Evolutionary conservation across 1,284 basidiomycete genomes (phyloP), one percentile per base, ranked within the genome.

Genomic region (Tranzscheliella williamsii): DNA sequence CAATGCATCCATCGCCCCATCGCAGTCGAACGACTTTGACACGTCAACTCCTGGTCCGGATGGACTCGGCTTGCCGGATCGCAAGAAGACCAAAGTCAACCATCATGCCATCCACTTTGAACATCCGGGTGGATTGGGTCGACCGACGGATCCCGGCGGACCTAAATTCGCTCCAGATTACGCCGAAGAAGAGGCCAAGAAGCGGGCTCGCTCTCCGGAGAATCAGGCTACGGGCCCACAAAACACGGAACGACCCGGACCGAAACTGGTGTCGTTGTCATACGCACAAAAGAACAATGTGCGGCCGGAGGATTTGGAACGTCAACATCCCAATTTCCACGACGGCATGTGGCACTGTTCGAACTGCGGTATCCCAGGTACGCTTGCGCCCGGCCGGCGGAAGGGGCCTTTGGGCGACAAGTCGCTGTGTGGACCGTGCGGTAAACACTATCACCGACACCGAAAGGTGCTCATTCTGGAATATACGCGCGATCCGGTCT

Each of bases 371-470:
- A 53, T 75, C 13, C 73, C 75, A 4, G 75, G 67, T 16, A 52
- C 52, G 31, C 46, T 77, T 1, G 66, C 58, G 24, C 44, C 70
- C 11, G 65, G 64, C 23, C 63, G 42, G 46, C 57, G 75, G 64
- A 93, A 93, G 76, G 91, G 91, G 2, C 90, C 90, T 3, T 79
- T 91, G 47, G 91, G 92, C 20, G 87, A 91, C 73, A 91, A 92
- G 79, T 88, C 86, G 17, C 86, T 95, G 73, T 97, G 93, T 79
- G 90, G 88, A 31, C 84, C 85, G 23, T 96, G 93, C 79, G 90
- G 92, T 88, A 82, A 75, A 87, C 83, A 36, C 38, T 75, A 61
- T 40, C 72, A 74, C 55, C 68, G 71, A 16, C 70, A 72, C 40
- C 66, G 75, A 20, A 67, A 72, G 37, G 58, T 74, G 17, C 45